Base-by-base conservation (phyloP, 148 eudicot species). In the Polygonum maritimum region DNA sequence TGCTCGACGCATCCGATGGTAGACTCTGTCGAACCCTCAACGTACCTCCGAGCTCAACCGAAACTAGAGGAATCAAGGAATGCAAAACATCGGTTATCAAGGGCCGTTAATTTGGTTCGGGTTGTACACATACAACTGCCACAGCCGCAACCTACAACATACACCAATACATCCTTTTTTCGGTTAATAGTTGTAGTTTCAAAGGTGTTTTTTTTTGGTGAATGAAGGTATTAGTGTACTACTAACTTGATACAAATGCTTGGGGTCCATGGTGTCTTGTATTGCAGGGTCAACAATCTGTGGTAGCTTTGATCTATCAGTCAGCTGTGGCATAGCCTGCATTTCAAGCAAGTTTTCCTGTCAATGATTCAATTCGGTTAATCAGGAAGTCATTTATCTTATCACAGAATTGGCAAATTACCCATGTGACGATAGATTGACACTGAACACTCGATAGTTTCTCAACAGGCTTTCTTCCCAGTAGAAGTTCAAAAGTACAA, bases 361-460 rank as follows among this genome's bases (percentile, higher is more conserved):
- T 65, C 31, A 26, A 26, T 26, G 31, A 26, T 26, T 26, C 10
- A 75, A 55, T 39, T 16, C 3, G 12, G 5, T 35, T 54, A 31
- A 71, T 3, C 19, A 65, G n/a, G 6, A 7, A 18, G 2, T 10
- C 69, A 19, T 12, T 31, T 60, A 13, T 26, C 31, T 26, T 26
- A 26, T 26, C 31, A 26, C 31, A 36, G 8, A 7, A 65, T 14
- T 5, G 44, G 15, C 18, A 13, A 65, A 49, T 51, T 88, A 91
- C 98, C 98, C 97, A 94, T 78, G 97, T 87, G 76, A 94, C 97
- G 48, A 90, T 92, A 62, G 96, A 94, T 78, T 92, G 96, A 81
- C 90, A 88, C 71, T 92, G 91, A 72, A 95, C 77, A 39, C 92
- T 89, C 48, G 88, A 87, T 67, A 89, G 71, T 86, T 89, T 90